A percentile compares a stretch with the other conserved stretches of the same genome.
Evolutionary conservation across 2,329 filamentous ascomycete genomes (phyloP).

Genomic region (Trichoderma sp.): DNA sequence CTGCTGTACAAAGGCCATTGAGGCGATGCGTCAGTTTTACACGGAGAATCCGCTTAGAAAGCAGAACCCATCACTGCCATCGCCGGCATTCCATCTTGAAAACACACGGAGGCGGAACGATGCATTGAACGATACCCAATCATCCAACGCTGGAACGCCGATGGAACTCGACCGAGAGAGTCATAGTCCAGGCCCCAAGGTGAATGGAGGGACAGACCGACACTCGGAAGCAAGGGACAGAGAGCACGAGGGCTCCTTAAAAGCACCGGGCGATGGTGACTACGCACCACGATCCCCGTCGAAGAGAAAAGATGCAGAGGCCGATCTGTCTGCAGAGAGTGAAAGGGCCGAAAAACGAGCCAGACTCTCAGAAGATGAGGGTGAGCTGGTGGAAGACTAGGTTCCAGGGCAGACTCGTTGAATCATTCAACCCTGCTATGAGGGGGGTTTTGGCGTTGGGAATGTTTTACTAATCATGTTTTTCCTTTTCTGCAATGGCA

Average conservation of each 20-base stretch:
- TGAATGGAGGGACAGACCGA: slow-evolving; percentile 40
- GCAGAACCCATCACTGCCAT: slow-evolving; percentile 51
- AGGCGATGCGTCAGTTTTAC: slow-evolving; percentile 70
- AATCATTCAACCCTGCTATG: background rate
- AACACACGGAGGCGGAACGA: slow-evolving; percentile 52
- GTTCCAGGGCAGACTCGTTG: background rate
- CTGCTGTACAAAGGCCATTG: slow-evolving; percentile 70
- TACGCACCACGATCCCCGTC: slow-evolving; percentile 36
- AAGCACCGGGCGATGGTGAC: slow-evolving; percentile 32
- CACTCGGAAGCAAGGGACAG: slow-evolving; percentile 29
- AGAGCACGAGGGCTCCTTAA: slow-evolving; percentile 30
- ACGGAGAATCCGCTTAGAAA: slow-evolving; percentile 61
- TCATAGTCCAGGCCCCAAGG: slow-evolving; percentile 44
- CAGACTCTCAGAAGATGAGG: slow-evolving; percentile 47
- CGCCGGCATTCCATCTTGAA: slow-evolving; percentile 55
- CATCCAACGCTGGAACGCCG: slow-evolving; percentile 49
- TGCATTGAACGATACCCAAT: slow-evolving; percentile 40
- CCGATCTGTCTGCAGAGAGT: slow-evolving; percentile 32
- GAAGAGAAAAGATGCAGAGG: slow-evolving; percentile 44
- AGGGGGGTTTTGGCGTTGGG: slow-evolving; percentile 9
- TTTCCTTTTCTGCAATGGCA: background rate
- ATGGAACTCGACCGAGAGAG: slow-evolving; percentile 47
- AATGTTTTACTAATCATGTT: background rate
- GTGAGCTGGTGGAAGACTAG: slow-evolving; percentile 43
- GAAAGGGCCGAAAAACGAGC: slow-evolving; percentile 43